Evolutionary conservation across 306 rosid species (phyloP), one percentile per base, ranked within the genome.

Genomic region (Psophocarpus tetragonolobus): DNA sequence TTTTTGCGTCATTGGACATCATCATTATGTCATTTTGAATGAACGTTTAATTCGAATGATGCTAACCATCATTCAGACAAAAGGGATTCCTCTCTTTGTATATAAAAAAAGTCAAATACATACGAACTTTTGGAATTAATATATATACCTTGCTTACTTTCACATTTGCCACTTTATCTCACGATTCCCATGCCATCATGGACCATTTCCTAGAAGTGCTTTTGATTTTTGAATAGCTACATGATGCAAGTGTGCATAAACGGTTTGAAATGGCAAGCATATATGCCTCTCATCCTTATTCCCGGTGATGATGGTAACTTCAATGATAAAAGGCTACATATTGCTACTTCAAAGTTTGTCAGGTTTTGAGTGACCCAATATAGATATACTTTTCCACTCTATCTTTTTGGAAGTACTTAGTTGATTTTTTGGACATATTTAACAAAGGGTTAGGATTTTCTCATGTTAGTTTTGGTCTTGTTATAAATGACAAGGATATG

Each of bases 141-240:
- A 67, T 36, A 67, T 36, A 66, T 30, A 18, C 50, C 68, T 32
- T 57, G 62, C 60, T 57, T 73, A 15, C 23, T 26, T 8, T 75
- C 44, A 4, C 24, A 38, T 23, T n/a, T n/a, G 61, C 45, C 15
- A 56, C 56, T 17, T 58, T 21, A 33, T 57, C 41, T 44, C 63
- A 71, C 82, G 68, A 82, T 73, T 77, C 66, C 44, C 82, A 77
- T 68, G 41, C 58, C 74, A 68, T 72, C 75, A 80, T 80, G 71
- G 82, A 53, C 75, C 73, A 64, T 77, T 77, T 85, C 81, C 38
- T 9, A 61, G 41, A 74, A 72, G 21, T 85, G 87, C 81, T 83
- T 87, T 83, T 50, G 82, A 77, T 79, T 83, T 87, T 83, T 50
- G 82, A 77, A 64, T 76, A 68, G 44, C 60, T 2, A 42, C 61